Evolutionary conservation across 371 early-diverging fungal species (phyloP).

Genomic region (Rhizopus sp.): DNA sequence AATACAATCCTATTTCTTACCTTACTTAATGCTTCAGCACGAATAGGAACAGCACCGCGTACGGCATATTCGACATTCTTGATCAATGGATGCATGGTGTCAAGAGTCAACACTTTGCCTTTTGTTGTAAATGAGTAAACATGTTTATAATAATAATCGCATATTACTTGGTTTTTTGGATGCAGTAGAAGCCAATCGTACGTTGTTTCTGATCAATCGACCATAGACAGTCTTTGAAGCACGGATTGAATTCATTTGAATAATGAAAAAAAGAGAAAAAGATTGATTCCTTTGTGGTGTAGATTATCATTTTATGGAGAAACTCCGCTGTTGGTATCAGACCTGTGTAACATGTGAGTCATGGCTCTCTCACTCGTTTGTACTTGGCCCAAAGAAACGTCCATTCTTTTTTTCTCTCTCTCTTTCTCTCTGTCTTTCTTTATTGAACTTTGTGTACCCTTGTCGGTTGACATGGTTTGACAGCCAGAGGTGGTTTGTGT

Average conservation of each 20-base stretch:
- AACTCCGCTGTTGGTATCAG: not conserved
- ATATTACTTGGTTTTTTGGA: constrained; percentile 4
- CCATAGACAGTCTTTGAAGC: constrained; percentile 7
- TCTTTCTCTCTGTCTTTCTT: too few species aligned
- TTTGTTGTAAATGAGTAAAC: not conserved
- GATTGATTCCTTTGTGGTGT: not conserved
- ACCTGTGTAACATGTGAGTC: not conserved
- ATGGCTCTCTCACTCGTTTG: too few species aligned
- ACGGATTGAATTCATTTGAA: constrained; percentile 17
- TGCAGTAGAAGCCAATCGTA: constrained; percentile 11
- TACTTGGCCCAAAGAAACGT: too few species aligned
- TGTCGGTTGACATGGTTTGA: too few species aligned
- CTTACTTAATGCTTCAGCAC: constrained; percentile 84
- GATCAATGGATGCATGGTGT: constrained; percentile 76
- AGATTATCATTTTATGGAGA: not conserved
- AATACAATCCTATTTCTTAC: constrained; percentile 37
- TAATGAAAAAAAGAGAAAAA: constrained; percentile 4
- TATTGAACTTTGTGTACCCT: too few species aligned
- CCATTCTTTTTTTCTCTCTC: too few species aligned
- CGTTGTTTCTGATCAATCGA: constrained; percentile 10
- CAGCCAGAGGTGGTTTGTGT: too few species aligned
- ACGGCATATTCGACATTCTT: constrained; percentile 93
- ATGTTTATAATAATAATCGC: not conserved
- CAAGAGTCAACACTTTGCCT: constrained; percentile 42
- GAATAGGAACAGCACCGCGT: constrained; percentile 94